Evolutionary conservation across 1,139 yeast species (phyloP), one percentile per base, ranked within the genome.

Genomic region (Sugiyamaella novakii): DNA sequence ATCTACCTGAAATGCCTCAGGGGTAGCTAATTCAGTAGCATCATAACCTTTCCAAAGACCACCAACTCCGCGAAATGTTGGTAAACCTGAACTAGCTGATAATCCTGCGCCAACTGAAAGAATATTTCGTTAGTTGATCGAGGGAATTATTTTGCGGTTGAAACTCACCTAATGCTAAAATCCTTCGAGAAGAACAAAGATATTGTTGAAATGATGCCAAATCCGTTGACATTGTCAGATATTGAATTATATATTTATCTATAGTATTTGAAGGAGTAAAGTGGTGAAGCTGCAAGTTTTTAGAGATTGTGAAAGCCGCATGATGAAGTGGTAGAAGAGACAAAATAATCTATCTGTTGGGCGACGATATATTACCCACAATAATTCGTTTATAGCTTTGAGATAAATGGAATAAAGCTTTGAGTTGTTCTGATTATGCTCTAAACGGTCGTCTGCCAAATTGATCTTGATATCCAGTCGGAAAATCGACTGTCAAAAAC

Each of bases 21-120:
- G 95, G 0, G 96, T 88, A 5, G 95, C 95, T 46, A 88, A 71
- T 59, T 88, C 96, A 40, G 87, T 83, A 62, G 89, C 81, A 47
- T 84, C 85, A 67, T 80, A 84, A 57, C 82, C 81, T 57, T 80
- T 76, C 96, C 96, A 88, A 22, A 83, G 68, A 0, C 92, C 94
- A 46, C 83, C 83, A 1, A 82, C 68, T 2, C 89, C 88, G 43
- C 89, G 70, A 60, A 81, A 84, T 0, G 92, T 83, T 2, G 87
- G 81, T 11, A 87, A 69, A 0, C 96, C 95, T 1, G 92, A 83
- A 0, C 85, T 72, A 0, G 81, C 91, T 3, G 91, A 83, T 6
- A 87, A 72, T 0, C 96, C 96, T 1, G 95, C 91, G 1, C 96
- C 96, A 1, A 84, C 87, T 28, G 27, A 5, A 15, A 28, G 18